Conservation (phyloP, 768 basidiomycete species). For the Termitomyces sp. region DNA sequence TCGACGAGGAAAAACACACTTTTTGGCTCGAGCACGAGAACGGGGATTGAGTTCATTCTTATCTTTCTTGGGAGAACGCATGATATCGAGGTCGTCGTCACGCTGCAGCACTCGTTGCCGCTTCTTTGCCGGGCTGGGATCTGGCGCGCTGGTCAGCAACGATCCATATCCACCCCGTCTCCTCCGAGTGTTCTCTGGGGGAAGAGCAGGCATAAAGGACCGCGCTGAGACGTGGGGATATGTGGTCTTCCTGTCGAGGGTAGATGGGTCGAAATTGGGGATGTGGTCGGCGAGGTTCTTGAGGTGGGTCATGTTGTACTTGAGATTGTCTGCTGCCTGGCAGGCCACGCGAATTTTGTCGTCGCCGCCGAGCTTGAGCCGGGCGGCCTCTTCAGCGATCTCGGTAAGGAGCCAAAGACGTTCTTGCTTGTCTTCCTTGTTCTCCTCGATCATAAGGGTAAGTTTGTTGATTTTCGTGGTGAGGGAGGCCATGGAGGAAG, state of each 20-base stretch:
- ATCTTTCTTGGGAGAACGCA: slow-evolving; percentile 62
- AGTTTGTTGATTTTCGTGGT: slow-evolving; percentile 75
- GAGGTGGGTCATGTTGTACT: slow-evolving; percentile 57
- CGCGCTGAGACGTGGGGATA: slow-evolving; percentile 74
- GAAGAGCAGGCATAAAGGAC: slow-evolving; percentile 56
- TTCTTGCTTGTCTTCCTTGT: slow-evolving; percentile 53
- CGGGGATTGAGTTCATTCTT: slow-evolving; percentile 41
- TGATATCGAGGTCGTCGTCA: slow-evolving; percentile 61
- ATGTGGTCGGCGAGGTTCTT: slow-evolving; percentile 54
- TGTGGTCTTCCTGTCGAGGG: slow-evolving; percentile 55
- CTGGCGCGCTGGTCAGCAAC: slow-evolving; percentile 44
- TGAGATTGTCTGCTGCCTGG: slow-evolving; percentile 84
- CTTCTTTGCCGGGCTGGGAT: slow-evolving; percentile 66
- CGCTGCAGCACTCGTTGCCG: slow-evolving; percentile 45
- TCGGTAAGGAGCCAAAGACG: slow-evolving; percentile 84
- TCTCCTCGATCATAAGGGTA: slow-evolving; percentile 68
- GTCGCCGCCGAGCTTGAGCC: slow-evolving; percentile 91
- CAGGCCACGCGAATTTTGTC: slow-evolving; percentile 97
- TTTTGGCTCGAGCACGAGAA: slow-evolving; percentile 51
- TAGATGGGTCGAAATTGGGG: slow-evolving; percentile 54
- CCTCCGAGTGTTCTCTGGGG: slow-evolving; percentile 60
- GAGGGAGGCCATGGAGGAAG: slow-evolving; percentile 77
- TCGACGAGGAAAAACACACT: slow-evolving; percentile 33
- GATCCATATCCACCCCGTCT: slow-evolving; percentile 52
- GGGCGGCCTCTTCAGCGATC: slow-evolving; percentile 88